Percentiles rank a stretch among this genome's conserved stretches.
Conservation (phyloP, 306 rosid genomes). For the Rosa lucieae region DNA sequence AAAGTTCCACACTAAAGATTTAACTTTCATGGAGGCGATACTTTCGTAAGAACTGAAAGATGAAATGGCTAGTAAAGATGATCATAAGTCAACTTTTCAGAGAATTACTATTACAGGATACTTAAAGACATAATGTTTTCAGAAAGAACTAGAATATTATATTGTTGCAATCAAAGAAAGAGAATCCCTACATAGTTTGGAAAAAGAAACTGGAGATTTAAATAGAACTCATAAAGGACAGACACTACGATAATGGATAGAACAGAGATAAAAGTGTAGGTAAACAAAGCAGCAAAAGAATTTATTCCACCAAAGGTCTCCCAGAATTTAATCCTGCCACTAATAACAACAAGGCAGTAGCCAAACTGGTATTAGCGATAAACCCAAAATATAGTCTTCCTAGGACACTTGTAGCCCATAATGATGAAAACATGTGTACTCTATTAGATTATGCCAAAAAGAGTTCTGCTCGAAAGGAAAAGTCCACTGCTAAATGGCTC, state of each 20-base stretch:
- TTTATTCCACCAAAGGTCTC: background rate
- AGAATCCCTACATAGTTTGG: background rate
- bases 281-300: background rate
- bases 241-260: too few relatives aligned
- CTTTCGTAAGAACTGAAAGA: background rate
- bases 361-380: background rate
- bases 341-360: background rate
- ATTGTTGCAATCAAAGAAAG: background rate
- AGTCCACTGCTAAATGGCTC: background rate
- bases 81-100: background rate
- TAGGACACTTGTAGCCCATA: background rate
- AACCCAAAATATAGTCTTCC: background rate
- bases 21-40: background rate
- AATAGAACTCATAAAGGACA: background rate
- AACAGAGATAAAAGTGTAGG: too few relatives aligned
- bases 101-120: too few relatives aligned
- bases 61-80: background rate
- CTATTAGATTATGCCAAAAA: background rate
- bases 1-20: too few relatives aligned
- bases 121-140: background rate
- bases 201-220: background rate
- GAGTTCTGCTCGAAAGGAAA: background rate
- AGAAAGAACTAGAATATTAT: background rate
- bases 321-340: background rate
- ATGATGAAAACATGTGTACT: background rate